phyloP scores from a whole-genome alignment of 192 early-diverging fungal species.

The Geosiphon pyriformis region DNA sequence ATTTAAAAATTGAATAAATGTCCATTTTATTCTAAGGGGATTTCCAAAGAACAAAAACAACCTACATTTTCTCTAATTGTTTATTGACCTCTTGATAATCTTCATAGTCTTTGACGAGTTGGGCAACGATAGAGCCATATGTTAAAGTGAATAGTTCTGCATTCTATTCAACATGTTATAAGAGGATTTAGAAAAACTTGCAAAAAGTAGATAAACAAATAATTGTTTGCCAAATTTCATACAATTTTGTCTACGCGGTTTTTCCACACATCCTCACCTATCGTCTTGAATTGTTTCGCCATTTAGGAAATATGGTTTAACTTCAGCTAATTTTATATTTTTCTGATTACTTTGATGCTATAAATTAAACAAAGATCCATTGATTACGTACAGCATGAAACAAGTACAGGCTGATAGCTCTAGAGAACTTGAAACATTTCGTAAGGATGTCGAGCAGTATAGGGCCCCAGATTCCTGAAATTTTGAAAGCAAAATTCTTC shows the following conservation, averaged over 20 bases:
- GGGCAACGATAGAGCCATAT: conserved; percentile 94
- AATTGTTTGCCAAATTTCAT: conserved; percentile 25
- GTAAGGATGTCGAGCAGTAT: conserved; percentile 19
- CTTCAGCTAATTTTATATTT: too few relatives aligned
- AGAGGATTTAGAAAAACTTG: neutral
- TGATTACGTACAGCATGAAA: too few relatives aligned
- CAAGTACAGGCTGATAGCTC: too few relatives aligned
- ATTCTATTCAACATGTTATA: conserved; percentile 39
- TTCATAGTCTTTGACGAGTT: conserved; percentile 90
- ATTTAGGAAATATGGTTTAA: too few relatives aligned
- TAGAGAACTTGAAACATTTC: too few relatives aligned
- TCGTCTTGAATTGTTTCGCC: conserved; percentile 66
- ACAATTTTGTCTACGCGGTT: conserved; percentile 93
- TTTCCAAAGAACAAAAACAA: neutral
- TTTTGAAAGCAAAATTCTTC: conserved; percentile 27
- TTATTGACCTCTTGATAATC: conserved; percentile 90
- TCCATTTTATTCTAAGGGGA: too few relatives aligned
- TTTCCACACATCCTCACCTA: conserved; percentile 97
- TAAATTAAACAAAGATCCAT: too few relatives aligned
- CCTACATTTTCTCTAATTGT: conserved; percentile 95
- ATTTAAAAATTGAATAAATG: too few relatives aligned
- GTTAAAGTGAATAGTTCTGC: conserved; percentile 96
- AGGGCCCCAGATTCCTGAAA: conserved; percentile 41
- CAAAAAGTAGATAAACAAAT: conserved; percentile 13
- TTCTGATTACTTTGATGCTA: too few relatives aligned